Base-by-base conservation (phyloP, 495 filamentous ascomycete genomes). In the Xylaria venustula region DNA sequence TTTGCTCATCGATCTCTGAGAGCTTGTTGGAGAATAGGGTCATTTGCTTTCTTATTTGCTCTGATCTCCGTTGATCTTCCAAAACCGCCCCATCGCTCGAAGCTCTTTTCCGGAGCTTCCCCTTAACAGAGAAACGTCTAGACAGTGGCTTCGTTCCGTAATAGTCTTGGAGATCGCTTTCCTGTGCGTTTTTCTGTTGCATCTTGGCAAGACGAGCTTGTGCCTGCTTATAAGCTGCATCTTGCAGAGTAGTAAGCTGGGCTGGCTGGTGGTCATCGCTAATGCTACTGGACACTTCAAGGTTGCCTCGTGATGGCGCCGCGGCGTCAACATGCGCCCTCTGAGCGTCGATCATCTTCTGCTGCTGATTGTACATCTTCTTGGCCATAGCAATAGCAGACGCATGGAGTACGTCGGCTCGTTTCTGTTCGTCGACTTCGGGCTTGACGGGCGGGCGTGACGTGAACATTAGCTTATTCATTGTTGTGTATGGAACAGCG, bases 361-460 rank as follows among this genome's bases (percentile, higher is more conserved):
- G 85, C 67, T 89, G 84, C 49, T 84, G 70, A 14, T 74, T 82
- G 72, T 91, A 95, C 88, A 96, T 91, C 59, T 88, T 82, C 71
- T 85, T 90, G 23, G 92, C 91, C 91, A 96, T 96, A 3, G 87
- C 89, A 1, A 96, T 73, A 3, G 92, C 89, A 17, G 92, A 91
- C 19, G 91, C 91, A 60, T 85, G 89, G 0, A 96, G 74, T 6
- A 86, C 85, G 68, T 90, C 87, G 34, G 84, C 79, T 53, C 81
- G 84, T 44, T 83, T 87, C 71, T 86, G 79, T 62, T 95, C 92
- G 36, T 95, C 88, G 0, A 86, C 67, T 67, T 95, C 91, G 7
- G 79, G 74, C 32, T 84, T 77, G 6, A 94, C 85, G 0, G 88
- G 90, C 12, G 92, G 92, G 47, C 85, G 75, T 2, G 89, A 87